A percentile compares a stretch with the other conserved stretches of the same genome.
Conservation (phyloP, 1,284 basidiomycete genomes). For the Pyrrhoderma lamaoense region DNA sequence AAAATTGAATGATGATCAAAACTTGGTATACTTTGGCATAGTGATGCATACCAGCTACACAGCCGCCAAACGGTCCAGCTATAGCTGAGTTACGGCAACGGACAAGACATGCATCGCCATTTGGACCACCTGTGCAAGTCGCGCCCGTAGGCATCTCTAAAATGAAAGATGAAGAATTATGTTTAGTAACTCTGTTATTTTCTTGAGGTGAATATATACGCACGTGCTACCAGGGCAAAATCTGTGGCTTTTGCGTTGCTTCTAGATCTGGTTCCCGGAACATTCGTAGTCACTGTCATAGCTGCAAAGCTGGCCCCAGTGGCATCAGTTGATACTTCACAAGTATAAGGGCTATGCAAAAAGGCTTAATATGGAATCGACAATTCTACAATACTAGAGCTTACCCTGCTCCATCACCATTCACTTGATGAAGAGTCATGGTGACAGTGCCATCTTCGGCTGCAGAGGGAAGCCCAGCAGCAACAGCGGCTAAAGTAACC, state of each 20-base stretch:
- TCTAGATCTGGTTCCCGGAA: slow-evolving; percentile 20
- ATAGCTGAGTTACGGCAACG: slow-evolving; percentile 21
- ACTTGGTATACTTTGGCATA: too few species aligned
- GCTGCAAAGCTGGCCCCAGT: slow-evolving; percentile 20
- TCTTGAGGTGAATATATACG: too few species aligned
- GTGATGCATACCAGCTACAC: slow-evolving; percentile 17
- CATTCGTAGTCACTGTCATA: slow-evolving; percentile 22
- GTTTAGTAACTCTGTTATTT: neutral
- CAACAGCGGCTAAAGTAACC: slow-evolving; percentile 16
- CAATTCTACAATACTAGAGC: neutral
- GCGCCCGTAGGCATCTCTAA: slow-evolving; percentile 19
- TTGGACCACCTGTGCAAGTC: slow-evolving; percentile 22
- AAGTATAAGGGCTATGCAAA: slow-evolving; percentile 19
- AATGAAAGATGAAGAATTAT: neutral
- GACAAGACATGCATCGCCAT: slow-evolving; percentile 22
- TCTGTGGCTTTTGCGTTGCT: slow-evolving; percentile 22
- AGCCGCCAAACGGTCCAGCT: slow-evolving; percentile 24
- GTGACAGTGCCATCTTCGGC: slow-evolving; percentile 18
- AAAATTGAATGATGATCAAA: neutral
- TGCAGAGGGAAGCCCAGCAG: slow-evolving; percentile 20
- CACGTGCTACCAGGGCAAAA: slow-evolving; percentile 23
- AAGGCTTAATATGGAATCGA: neutral
- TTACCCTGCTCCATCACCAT: slow-evolving; percentile 22
- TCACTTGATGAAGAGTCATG: slow-evolving; percentile 24
- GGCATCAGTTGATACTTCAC: slow-evolving; percentile 22